Evolutionary conservation across 495 filamentous ascomycete genomes (phyloP), one percentile per base, ranked within the genome.

Genomic region (Hyaloscypha variabilis): DNA sequence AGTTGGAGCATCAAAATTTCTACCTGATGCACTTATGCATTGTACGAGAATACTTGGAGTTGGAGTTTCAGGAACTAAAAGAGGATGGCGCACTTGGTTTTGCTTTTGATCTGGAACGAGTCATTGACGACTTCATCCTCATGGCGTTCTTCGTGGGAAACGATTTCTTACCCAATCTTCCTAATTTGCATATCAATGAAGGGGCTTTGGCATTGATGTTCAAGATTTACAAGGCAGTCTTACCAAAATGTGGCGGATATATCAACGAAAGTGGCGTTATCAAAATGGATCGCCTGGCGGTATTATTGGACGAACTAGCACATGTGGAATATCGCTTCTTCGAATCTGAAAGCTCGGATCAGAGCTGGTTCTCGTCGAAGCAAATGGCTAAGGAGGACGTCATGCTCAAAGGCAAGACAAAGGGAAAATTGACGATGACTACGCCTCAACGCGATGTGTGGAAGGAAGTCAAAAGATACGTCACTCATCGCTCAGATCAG

Each of bases 131-230:
- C 81, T 98, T 99, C 77, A 98, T 99, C 73, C 85, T 99, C 50
- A 96, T 99, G 91, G 94, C 93, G 31, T 99, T 99, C 81, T 99
- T 99, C 73, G 93, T 99, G 74, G 96, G 96, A 74, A 99, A 99
- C 76, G 96, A 99, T 78, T 99, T 99, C 78, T 84, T 99, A 71
- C 96, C 96, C 4, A 97, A 98, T 77, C 80, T 99, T 58, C 96
- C 96, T 2, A 91, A 96, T 67, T 79, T 99, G 65, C 96, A 98
- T 78, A 99, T 99, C 77, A 99, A 99, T 77, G 96, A 98, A 75
- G 96, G 96, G 36, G 96, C 96, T 13, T 79, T 98, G 72, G 90
- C 93, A 23, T 85, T 95, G 67, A 97, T 98, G 94, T 99, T 99
- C 76, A 92, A 90, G 75, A 87, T 96, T 65, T 99, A 99, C 82